Conservation (phyloP, 305 asterid genomes). For the Solanum hybrid region DNA sequence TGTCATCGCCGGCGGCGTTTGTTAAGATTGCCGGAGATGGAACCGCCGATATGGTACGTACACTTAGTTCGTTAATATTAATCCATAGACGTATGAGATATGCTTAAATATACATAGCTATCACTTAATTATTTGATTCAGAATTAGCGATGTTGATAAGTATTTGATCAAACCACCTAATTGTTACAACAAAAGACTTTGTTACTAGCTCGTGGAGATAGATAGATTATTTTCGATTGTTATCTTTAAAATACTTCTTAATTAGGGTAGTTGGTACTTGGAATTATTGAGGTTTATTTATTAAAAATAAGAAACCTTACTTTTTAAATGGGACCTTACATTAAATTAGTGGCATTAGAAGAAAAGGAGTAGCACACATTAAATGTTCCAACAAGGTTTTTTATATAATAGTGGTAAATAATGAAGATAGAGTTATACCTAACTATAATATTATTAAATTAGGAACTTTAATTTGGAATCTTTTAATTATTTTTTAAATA, state of each 20-base stretch:
- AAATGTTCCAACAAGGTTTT: background rate
- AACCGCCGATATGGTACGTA: conserved; percentile 49
- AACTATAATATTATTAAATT: background rate
- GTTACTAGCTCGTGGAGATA: fast-evolving
- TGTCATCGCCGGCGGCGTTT: conserved; percentile 8
- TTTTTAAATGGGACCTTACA: background rate
- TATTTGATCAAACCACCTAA: background rate
- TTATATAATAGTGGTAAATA: background rate
- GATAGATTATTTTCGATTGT: background rate
- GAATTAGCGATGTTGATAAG: background rate
- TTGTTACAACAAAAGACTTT: fast-evolving
- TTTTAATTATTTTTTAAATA: background rate
- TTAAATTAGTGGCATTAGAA: background rate
- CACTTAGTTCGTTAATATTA: background rate
- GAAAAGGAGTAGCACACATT: background rate
- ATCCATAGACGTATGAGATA: background rate
- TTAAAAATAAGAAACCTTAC: background rate
- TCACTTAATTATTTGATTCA: background rate
- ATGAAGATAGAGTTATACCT: background rate
- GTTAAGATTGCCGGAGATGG: conserved; percentile 42
- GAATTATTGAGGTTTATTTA: background rate
- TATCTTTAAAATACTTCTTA: background rate
- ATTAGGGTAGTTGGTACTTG: background rate
- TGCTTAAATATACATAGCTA: background rate
- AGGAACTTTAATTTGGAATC: background rate